These are phyloP conservation scores for Laburnicola sp. DNA, from an alignment of 2,329 filamentous ascomycete genomes.

Conservation along the genomic window DNA sequence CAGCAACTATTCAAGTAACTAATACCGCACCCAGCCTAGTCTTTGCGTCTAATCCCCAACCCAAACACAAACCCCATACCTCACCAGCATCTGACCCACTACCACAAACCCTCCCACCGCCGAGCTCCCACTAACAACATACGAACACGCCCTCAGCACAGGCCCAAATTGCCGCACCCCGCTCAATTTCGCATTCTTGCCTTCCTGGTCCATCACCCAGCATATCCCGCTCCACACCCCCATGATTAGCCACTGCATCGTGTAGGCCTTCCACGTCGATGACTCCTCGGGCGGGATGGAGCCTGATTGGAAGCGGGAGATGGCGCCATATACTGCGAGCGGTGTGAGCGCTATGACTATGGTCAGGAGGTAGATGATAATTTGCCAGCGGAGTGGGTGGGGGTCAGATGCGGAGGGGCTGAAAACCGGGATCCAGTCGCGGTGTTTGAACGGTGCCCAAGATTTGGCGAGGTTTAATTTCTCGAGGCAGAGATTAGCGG, in stretches of 20 bases:
- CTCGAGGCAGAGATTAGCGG: too few relatives aligned
- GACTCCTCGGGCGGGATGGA: constrained; percentile 20
- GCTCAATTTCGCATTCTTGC: constrained; percentile 14
- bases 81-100: constrained; percentile 33
- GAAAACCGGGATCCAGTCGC: constrained; percentile 3
- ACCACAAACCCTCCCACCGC: constrained; percentile 33
- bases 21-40: background rate
- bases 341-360: constrained; percentile 19
- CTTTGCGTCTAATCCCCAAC: constrained; percentile 13
- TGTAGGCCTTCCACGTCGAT: constrained; percentile 26
- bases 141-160: constrained; percentile 2
- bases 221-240: constrained; percentile 15
- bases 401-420: background rate
- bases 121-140: constrained; percentile 14
- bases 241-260: constrained; percentile 28
- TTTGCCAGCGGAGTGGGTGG: constrained; percentile 6
- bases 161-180: constrained; percentile 4
- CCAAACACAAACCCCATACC: constrained; percentile 28
- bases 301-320: constrained; percentile 28
- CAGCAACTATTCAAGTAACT: too few relatives aligned
- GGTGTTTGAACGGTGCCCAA: background rate
- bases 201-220: constrained; percentile 21
- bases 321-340: constrained; percentile 25
- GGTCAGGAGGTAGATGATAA: constrained; percentile 10
- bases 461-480: background rate